Evolutionary conservation across 2,329 filamentous ascomycete species (phyloP).

Genomic region (Esteya vermicola): DNA sequence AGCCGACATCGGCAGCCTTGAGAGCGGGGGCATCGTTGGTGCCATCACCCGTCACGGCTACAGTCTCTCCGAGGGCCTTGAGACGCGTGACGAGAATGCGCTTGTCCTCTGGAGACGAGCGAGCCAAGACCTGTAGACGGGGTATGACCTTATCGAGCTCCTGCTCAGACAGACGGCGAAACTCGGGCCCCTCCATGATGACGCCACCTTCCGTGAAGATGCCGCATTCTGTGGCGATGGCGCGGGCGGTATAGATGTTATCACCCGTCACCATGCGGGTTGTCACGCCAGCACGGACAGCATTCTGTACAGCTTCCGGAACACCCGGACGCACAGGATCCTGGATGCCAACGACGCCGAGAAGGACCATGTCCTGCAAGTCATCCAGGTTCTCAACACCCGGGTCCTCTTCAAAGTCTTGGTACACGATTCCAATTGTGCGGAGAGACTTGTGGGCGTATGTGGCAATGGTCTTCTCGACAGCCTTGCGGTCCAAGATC

Average conservation of each 20-base stretch:
- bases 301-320: constrained; percentile 56
- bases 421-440: constrained; percentile 73
- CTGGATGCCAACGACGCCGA: constrained; percentile 66
- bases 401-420: constrained; percentile 76
- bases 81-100: constrained; percentile 56
- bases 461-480: constrained; percentile 55
- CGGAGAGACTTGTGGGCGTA: constrained; percentile 72
- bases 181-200: constrained; percentile 56
- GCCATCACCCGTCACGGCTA: constrained; percentile 71
- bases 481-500: constrained; percentile 35
- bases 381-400: constrained; percentile 49
- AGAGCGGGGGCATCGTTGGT: constrained; percentile 74
- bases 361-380: constrained; percentile 52
- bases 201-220: constrained; percentile 51
- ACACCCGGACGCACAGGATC: constrained; percentile 66
- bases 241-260: constrained; percentile 64
- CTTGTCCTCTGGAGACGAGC: constrained; percentile 67
- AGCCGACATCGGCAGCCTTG: constrained; percentile 69
- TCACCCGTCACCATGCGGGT: constrained; percentile 81
- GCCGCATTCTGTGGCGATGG: constrained; percentile 66
- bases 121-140: constrained; percentile 54
- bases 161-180: constrained; percentile 53
- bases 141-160: constrained; percentile 57
- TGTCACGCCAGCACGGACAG: constrained; percentile 62
- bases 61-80: constrained; percentile 60